Evolutionary conservation across 1,284 basidiomycete genomes (phyloP), one percentile per base, ranked within the genome.

Genomic region (Pascua guehoae): DNA sequence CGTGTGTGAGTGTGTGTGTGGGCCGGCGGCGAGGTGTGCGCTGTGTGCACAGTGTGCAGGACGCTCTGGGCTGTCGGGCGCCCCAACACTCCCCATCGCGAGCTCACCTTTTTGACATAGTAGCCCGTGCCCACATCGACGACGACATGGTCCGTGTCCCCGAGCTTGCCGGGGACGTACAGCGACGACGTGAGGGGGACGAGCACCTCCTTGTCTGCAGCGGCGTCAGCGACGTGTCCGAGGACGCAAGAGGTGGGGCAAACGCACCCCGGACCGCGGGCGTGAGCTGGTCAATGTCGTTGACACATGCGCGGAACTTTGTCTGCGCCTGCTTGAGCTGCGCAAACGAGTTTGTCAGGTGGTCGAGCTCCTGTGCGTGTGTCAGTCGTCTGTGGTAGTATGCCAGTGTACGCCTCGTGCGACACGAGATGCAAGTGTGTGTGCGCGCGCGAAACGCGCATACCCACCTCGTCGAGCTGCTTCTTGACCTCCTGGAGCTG

Each of bases 41-140:
- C n/a, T n/a, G n/a, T n/a, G n/a, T n/a, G n/a, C n/a, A n/a, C n/a
- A n/a, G n/a, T n/a, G n/a, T n/a, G n/a, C n/a, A n/a, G n/a, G n/a
- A n/a, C n/a, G n/a, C n/a, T n/a, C n/a, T n/a, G n/a, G n/a, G n/a
- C n/a, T n/a, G n/a, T n/a, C n/a, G n/a, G n/a, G n/a, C n/a, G n/a
- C n/a, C n/a, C n/a, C n/a, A n/a, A n/a, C n/a, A n/a, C n/a, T n/a
- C n/a, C n/a, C n/a, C n/a, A n/a, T 12, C 5, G 24, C 47, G 12
- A 39, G 32, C 81, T 58, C 54, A 91, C 93, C 84, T 97, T 98
- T 76, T 91, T 87, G 16, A 98, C 88, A 70, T 88, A 98, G 78
- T 97, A 98, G 0, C 95, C 95, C 0, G 95, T 98, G 2, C 95
- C 95, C 38, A 98, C 84, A 73, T 98, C 95, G 16, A 98, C 86